These are phyloP conservation scores for Spirogloea muscicola DNA, from an alignment of 139 green algal species.

Conservation along the genomic window DNA sequence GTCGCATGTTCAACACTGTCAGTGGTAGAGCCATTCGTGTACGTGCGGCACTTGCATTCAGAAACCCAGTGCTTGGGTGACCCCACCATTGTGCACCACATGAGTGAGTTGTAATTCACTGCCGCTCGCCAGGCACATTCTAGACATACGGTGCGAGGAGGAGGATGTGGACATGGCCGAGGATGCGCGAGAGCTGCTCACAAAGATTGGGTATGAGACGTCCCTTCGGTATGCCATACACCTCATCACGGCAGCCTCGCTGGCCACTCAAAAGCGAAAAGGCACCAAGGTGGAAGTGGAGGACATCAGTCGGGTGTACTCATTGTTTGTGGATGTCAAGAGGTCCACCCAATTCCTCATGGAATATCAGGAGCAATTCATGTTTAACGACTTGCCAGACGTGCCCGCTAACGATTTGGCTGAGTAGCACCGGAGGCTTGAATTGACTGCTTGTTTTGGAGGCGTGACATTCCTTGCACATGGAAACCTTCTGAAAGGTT, in stretches of 20 bases:
- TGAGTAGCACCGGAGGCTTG: no score
- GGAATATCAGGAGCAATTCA: conserved; percentile 96
- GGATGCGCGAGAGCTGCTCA: conserved; percentile 91
- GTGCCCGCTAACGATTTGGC: no score
- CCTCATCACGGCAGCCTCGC: conserved; percentile 84
- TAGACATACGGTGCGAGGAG: conserved; percentile 92
- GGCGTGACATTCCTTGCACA: no score
- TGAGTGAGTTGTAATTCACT: no score
- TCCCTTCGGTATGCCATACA: conserved; percentile 94
- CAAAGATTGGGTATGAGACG: conserved; percentile 92
- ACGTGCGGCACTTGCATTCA: no score
- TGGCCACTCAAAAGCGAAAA: conserved; percentile 82
- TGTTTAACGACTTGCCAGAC: conserved; percentile 99
- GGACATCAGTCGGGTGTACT: conserved; percentile 89
- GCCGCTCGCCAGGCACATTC: no score
- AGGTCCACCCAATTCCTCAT: conserved; percentile 82
- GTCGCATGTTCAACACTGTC: no score
- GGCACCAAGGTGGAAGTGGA: conserved; percentile 81
- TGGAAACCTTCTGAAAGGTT: no score
- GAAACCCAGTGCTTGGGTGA: no score
- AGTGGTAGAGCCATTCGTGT: no score
- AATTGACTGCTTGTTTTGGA: no score
- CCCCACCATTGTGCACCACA: no score
- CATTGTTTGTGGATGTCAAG: conserved; percentile 95
- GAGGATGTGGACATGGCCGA: conserved; percentile 91